Conservation (phyloP, 2,329 filamentous ascomycete genomes). For the Botrytis cinerea region DNA sequence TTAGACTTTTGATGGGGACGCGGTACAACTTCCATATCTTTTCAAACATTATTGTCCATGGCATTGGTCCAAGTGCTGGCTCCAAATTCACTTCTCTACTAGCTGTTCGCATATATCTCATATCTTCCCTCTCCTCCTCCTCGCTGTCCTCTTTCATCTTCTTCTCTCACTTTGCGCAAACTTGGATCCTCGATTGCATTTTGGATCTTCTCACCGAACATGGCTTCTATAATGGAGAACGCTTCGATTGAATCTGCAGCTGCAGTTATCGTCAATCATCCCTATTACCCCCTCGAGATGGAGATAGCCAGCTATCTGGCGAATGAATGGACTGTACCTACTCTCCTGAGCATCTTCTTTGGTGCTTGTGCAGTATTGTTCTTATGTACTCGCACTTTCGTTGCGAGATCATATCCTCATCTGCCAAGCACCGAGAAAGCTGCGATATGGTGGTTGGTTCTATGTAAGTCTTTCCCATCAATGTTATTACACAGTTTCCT, state of each 20-base stretch:
- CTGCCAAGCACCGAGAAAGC: slow-evolving; percentile 57
- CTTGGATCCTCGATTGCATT: slow-evolving; percentile 2
- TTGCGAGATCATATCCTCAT: slow-evolving; percentile 54
- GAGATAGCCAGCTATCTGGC: slow-evolving; percentile 63
- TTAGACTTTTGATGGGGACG: background rate
- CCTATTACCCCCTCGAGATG: slow-evolving; percentile 70
- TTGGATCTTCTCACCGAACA: slow-evolving; percentile 21
- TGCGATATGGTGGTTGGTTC: slow-evolving; percentile 72
- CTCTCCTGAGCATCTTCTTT: slow-evolving; percentile 62
- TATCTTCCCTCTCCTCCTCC: background rate
- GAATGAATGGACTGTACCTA: slow-evolving; percentile 62
- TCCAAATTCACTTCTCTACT: slow-evolving; percentile 11
- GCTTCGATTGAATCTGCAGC: slow-evolving; percentile 26
- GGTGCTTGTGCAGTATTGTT: slow-evolving; percentile 59
- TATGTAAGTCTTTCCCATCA: slow-evolving; percentile 54
- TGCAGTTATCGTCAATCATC: slow-evolving; percentile 49
- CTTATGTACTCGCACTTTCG: slow-evolving; percentile 53
- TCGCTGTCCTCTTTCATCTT: background rate
- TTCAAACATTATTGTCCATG: background rate
- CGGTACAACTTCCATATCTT: slow-evolving; percentile 9
- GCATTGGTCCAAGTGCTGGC: slow-evolving; percentile 22
- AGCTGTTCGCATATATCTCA: slow-evolving; percentile 1
- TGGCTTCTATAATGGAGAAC: slow-evolving; percentile 32
- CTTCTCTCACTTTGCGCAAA: background rate
- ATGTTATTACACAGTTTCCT: background rate